These are phyloP conservation scores for Rhizophagus prolifer DNA, from an alignment of 192 early-diverging fungal genomes.

Conservation along the genomic window DNA sequence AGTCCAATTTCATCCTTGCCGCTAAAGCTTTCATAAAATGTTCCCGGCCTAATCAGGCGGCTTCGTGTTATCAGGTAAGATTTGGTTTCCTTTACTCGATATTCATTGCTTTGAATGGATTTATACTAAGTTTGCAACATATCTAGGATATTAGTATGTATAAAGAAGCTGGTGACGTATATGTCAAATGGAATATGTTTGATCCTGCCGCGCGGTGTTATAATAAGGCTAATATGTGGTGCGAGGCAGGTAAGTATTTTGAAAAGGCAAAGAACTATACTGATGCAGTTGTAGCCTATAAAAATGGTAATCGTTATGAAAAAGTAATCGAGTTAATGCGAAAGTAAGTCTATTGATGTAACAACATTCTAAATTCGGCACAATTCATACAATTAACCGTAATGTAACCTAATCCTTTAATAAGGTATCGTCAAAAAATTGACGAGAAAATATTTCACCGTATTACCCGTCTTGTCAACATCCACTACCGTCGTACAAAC, in stretches of 20 bases:
- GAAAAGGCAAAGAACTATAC: constrained; percentile 26
- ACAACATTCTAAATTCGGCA: no score
- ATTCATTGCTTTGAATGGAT: not conserved
- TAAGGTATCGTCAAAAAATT: constrained; percentile 18
- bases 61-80: constrained; percentile 20
- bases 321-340: constrained; percentile 13
- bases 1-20: not conserved
- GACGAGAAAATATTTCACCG: constrained; percentile 6
- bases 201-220: constrained; percentile 17
- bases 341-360: constrained; percentile 16
- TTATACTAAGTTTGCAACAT: not conserved
- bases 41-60: constrained; percentile 6
- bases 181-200: not conserved
- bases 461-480: constrained; percentile 2
- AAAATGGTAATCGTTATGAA: constrained; percentile 1
- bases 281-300: constrained; percentile 19
- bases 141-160: constrained; percentile 13
- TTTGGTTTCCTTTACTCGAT: not conserved
- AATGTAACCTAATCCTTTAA: not conserved
- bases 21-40: constrained; percentile 12
- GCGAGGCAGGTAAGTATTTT: not conserved
- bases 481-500: not conserved
- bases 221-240: not conserved
- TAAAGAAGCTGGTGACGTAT: constrained; percentile 12
- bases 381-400: not conserved